phyloP scores from a whole-genome alignment of 2,329 filamentous ascomycete genomes.

The Scolecobasidium constrictum region DNA sequence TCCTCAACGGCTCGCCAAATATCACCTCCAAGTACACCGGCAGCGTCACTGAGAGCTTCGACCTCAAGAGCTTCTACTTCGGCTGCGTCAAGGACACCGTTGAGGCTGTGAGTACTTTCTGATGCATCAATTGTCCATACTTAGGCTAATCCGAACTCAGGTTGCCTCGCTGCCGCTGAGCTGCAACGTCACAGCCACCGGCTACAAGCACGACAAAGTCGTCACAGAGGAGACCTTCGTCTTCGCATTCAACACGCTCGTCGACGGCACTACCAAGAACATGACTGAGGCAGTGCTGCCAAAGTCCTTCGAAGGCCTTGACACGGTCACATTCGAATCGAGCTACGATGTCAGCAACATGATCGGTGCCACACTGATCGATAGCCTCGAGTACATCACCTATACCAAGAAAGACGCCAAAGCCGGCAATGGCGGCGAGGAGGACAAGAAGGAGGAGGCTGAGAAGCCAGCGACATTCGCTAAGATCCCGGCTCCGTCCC shows the following conservation, averaged over 20 bases:
- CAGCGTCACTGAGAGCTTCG: background rate
- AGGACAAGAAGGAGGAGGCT: too few relatives aligned
- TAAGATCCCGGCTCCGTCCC: too few relatives aligned
- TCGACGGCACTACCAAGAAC: background rate
- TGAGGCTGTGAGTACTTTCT: background rate
- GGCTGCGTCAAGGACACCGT: background rate
- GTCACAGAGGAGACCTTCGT: background rate
- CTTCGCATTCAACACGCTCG: background rate
- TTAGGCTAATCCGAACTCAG: background rate
- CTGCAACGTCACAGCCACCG: background rate
- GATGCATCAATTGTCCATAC: background rate
- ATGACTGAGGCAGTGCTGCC: background rate
- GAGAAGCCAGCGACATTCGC: too few relatives aligned
- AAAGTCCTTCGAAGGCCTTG: background rate
- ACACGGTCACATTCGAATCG: background rate
- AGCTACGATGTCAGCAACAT: background rate
- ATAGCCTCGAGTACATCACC: background rate
- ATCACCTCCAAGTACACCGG: background rate
- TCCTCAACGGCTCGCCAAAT: background rate
- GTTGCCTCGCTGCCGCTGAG: background rate
- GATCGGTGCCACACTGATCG: background rate
- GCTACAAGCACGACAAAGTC: background rate
- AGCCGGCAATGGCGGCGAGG: too few relatives aligned
- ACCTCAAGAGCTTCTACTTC: background rate
- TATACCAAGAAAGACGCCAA: background rate